phyloP scores from a whole-genome alignment of 345 rosid species.

The Hibiscus mutabilis region DNA sequence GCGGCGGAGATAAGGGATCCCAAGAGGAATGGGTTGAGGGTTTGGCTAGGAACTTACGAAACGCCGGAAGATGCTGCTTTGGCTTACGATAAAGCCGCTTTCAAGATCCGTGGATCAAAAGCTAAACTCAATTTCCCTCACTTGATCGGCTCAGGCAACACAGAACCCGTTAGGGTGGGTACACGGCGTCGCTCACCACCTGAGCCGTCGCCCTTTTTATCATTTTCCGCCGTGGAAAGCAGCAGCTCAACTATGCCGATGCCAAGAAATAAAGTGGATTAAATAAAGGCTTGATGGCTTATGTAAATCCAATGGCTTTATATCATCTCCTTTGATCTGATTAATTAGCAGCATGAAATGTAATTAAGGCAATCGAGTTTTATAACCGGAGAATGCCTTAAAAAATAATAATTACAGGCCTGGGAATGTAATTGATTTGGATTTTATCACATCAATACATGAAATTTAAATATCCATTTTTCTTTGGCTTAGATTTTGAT shows the following conservation, averaged over 20 bases:
- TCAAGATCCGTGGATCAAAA: conserved; percentile 44
- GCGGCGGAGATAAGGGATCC: conserved; percentile 70
- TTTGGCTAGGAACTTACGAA: conserved; percentile 65
- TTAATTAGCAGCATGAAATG: background rate
- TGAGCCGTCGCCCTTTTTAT: background rate
- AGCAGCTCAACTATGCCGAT: background rate
- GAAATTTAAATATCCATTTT: no score
- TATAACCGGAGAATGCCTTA: background rate
- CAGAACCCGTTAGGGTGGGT: conserved; percentile 36
- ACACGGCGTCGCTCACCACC: conserved; percentile 30
- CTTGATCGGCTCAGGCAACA: conserved; percentile 31
- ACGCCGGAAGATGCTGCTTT: conserved; percentile 55
- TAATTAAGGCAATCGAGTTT: background rate
- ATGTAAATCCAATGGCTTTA: background rate
- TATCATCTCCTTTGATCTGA: background rate
- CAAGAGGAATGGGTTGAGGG: conserved; percentile 46
- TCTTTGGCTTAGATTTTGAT: no score
- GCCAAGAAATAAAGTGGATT: background rate
- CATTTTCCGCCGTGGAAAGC: background rate
- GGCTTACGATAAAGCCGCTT: conserved; percentile 54
- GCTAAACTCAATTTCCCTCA: conserved; percentile 61
- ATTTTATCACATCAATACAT: background rate
- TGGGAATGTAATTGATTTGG: background rate
- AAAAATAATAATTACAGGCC: background rate
- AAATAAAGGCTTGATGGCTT: background rate